Base-by-base conservation (phyloP, 345 rosid species). In the Brassica juncea region DNA sequence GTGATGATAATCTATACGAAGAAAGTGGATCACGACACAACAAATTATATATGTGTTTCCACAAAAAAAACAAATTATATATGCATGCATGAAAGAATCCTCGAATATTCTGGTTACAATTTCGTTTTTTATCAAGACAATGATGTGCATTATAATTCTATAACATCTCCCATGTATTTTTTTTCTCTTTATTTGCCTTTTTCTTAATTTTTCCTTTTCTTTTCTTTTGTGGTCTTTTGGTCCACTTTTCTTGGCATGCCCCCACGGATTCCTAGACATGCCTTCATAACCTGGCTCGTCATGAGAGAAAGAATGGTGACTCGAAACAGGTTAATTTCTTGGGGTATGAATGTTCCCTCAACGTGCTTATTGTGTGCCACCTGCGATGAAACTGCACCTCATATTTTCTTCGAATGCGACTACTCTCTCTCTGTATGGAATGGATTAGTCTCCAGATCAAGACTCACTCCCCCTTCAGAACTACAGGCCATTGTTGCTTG, bases 221-320 rank as follows among this genome's bases (percentile, higher is more conserved):
- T 72, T 4, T 31, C 42, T 74, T 80, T 80, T 54, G 25, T 70
- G 83, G 76, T 75, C 72, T 80, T 80, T 75, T 75, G 83, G 80
- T 80, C 76, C 83, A 75, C 83, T 81, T 75, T 81, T 55, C 27
- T 70, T 81, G 80, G 80, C 80, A 71, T 81, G 64, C 69, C 80
- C 76, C 76, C 77, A 80, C 80, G 75, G 27, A 25, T 25, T 25
- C 27, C 27, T 25, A 25, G 28, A 25, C 28, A 25, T 25, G 28
- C 28, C 28, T 25, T 25, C 28, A 25, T 25, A 25, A 25, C 28
- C 28, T 25, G 28, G 28, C 28, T 25, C 28, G 28, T 25, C 28
- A 25, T 25, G 28, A 25, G 28, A 25, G 28, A 25, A 25, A 25
- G 28, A 25, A 25, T 25, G 28, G 28, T 25, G 28, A n/a, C n/a